Base-by-base conservation (phyloP, 2,329 filamentous ascomycete species). In the Phialophora macrospora region DNA sequence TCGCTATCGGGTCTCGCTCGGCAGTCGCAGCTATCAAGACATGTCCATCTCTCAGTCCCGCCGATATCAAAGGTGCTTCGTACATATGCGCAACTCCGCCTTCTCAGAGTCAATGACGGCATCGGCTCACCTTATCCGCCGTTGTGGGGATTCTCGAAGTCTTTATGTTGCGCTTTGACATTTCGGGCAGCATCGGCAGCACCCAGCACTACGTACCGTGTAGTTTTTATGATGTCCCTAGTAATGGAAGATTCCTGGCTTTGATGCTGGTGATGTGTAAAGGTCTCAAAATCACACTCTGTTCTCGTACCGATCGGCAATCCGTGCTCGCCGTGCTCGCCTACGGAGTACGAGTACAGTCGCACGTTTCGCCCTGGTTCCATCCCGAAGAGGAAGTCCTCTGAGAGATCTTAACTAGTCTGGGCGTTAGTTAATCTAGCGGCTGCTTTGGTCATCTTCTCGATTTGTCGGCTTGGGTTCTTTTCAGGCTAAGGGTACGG, bases 381-480 rank as follows among this genome's bases (percentile, higher is more conserved):
- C 5, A 22, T n/a, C 48, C 48, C 20, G 20, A 51, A 51, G 48
- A 51, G 48, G 48, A 51, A 51, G 20, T 51, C 48, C n/a, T 51
- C 48, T 14, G 4, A 22, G 48, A 5, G 24, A 12, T 14, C 12
- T 51, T 26, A 51, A 17, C 20, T 51, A 51, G 17, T 28, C 48
- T 26, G 9, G 24, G 24, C 26, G 20, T 22, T 28, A 51, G 48
- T 28, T 17, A 22, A 28, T 22, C 48, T 51, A 51, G 48, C 24
- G 6, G 22, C 48, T 51, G 48, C 20, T 51, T 26, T 28, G 48
- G 22, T 26, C 48, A 26, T 12, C 48, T 12, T 2, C 14, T 51
- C 48, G 48, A 41, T 17, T 17, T 51, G 48, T 51, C 24, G 46
- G 46, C 46, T 49, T 14, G 14, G 38, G 5, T 20, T 12, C n/a